Base-by-base conservation (phyloP, 2,329 filamentous ascomycete genomes). In the Alternaria triticina region DNA sequence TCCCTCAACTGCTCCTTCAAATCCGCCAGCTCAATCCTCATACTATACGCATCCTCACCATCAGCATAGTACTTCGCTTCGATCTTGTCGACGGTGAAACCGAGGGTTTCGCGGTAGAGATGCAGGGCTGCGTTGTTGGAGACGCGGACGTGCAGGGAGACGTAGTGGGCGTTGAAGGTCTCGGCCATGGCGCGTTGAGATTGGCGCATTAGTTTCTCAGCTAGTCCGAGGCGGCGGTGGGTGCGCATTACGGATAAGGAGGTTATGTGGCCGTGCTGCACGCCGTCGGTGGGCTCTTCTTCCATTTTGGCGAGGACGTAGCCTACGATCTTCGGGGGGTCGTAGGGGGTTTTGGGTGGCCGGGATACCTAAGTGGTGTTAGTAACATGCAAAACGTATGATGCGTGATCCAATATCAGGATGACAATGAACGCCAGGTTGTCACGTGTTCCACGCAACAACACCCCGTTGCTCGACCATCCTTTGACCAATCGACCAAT, bases 261-360 rank as follows among this genome's bases (percentile, higher is more conserved):
- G 49, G 96, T 99, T 77, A 99, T 98, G 83, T 99, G 96, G 15
- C 96, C 96, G 82, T 98, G 96, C 73, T 91, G 92, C 44, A 97
- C 85, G 62, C 94, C 94, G 80, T 98, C 95, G 64, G 90, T 79
- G 8, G 96, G 95, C 81, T 98, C 96, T 84, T 99, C 96, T 82
- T 99, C 96, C 94, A 99, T 99, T 87, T 99, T 99, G 55, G 96
- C 96, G 25, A 99, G 89, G n/a, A 99, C 96, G 79, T 99, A 99
- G 74, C 96, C 96, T 23, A 99, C 96, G 65, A 99, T 97, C 83
- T 97, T 97, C 70, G 96, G 96, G 74, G 96, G 96, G 80, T 96
- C 92, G 81, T 95, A 92, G 50, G 90, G 90, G 0, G 90, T 89
- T 79, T 90, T 90, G 72, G 87, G 87, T 33, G 93, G 92, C 36